Evolutionary conservation across 192 early-diverging fungal genomes (phyloP).

Genomic region (Coemansia sp.): DNA sequence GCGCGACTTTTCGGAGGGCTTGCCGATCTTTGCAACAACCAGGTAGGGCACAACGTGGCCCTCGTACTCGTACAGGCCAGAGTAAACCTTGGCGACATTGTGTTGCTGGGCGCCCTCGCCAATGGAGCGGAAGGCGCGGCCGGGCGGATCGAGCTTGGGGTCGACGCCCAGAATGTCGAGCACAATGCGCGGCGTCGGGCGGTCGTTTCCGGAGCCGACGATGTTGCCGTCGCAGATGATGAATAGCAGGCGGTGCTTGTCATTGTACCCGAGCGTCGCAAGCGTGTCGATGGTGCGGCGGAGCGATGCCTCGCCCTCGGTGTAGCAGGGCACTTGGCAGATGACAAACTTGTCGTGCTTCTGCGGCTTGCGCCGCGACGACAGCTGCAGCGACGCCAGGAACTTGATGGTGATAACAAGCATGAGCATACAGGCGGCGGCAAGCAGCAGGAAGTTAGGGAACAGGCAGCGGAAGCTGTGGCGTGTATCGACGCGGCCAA

Average conservation of each 20-base stretch:
- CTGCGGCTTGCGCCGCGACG: slow-evolving; percentile 69
- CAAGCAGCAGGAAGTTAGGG: slow-evolving; percentile 82
- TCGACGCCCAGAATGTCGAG: slow-evolving; percentile 87
- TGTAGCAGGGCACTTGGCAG: slow-evolving; percentile 93
- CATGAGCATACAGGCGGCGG: slow-evolving; percentile 71
- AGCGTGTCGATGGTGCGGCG: slow-evolving; percentile 83
- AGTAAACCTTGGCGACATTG: slow-evolving; percentile 96
- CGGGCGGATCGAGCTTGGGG: slow-evolving; percentile 69
- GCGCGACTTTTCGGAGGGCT: slow-evolving; percentile 75
- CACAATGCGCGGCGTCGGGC: slow-evolving; percentile 89
- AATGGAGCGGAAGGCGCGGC: slow-evolving; percentile 78
- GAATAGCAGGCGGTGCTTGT: slow-evolving; percentile 74
- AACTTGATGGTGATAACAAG: slow-evolving; percentile 81
- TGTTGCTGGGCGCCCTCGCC: slow-evolving; percentile 87
- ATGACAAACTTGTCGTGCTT: slow-evolving; percentile 96
- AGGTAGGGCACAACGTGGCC: slow-evolving; percentile 91
- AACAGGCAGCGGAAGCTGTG: slow-evolving; percentile 74
- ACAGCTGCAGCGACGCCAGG: slow-evolving; percentile 75
- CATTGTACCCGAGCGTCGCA: slow-evolving; percentile 73
- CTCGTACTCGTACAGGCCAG: slow-evolving; percentile 85
- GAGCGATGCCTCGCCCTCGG: slow-evolving; percentile 84
- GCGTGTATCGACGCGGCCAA: slow-evolving; percentile 79
- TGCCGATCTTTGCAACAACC: slow-evolving; percentile 92
- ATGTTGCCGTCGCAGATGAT: slow-evolving; percentile 89
- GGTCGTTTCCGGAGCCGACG: slow-evolving; percentile 91